Conservation (phyloP, 768 basidiomycete genomes). For the Leccinum subtestaceum region DNA sequence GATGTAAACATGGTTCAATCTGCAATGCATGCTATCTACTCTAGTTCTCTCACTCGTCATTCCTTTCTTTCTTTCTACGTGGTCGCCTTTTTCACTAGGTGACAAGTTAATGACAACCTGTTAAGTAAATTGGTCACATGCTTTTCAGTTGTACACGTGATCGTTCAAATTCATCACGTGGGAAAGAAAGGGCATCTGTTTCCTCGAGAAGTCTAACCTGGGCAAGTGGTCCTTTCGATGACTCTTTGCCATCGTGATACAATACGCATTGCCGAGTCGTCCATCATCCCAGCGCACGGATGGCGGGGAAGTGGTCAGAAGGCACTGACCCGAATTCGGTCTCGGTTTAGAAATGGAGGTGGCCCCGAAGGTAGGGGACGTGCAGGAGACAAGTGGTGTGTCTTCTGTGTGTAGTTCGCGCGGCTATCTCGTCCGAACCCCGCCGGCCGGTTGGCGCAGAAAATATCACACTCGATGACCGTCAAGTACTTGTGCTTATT, state of each 20-base stretch:
- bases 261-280: background rate
- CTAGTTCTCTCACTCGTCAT: background rate
- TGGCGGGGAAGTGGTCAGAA: slow-evolving; percentile 1
- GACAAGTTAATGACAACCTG: slow-evolving; percentile 4
- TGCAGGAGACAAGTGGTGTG: slow-evolving; percentile 2
- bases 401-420: slow-evolving; percentile 1
- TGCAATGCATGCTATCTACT: slow-evolving; percentile 23
- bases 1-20: slow-evolving; percentile 24
- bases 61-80: slow-evolving; percentile 8
- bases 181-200: slow-evolving; percentile 5
- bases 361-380: slow-evolving; percentile 7
- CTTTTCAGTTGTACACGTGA: slow-evolving; percentile 19
- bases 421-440: slow-evolving; percentile 1
- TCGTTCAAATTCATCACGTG: slow-evolving; percentile 23
- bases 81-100: slow-evolving; percentile 6
- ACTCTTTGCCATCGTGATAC: background rate
- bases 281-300: background rate
- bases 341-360: background rate
- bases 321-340: background rate
- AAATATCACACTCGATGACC: slow-evolving; percentile 1
- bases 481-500: background rate
- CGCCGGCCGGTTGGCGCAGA: slow-evolving; percentile 2
- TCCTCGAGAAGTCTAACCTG: slow-evolving; percentile 2
- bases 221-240: slow-evolving; percentile 8
- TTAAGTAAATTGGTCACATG: background rate